Evolutionary conservation across 1,284 basidiomycete species (phyloP), one percentile per base, ranked within the genome.

Genomic region (Trichosporon inkin): DNA sequence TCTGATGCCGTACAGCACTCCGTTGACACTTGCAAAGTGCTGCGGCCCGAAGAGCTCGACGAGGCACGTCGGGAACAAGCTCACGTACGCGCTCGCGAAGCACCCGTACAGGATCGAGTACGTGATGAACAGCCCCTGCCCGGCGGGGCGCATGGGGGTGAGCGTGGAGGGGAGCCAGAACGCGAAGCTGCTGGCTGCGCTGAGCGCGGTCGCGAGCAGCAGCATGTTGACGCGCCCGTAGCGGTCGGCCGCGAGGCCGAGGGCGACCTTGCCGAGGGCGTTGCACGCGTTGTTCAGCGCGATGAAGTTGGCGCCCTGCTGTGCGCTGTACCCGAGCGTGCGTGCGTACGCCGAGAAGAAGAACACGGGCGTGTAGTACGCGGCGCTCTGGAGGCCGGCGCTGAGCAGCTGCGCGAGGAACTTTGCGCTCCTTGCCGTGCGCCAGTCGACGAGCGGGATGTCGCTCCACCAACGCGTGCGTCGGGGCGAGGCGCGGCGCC

Each of bases 181-280:
- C 11, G 53, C 61, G 19, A 74, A 68, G 34, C 65, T 66, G 11
- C 70, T 62, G 5, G 74, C 49, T 6, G 71, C 69, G 2, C 68
- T 68, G 19, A 71, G 56, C 14, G 65, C 55, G 0, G 73, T 71
- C 13, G 70, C 68, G 3, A 73, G 62, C 3, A 76, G 58, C 22
- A 78, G 66, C 34, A 71, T 69, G 67, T 78, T 77, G 61, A 77
- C 66, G n/a, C 66, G 65, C 1, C 78, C 78, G 6, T 67, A 62
- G 10, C 65, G 62, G 54, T 77, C 75, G 0, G 77, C 76, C 1
- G 75, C 39, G 6, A 74, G 55, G 40, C 74, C 75, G 11, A 76
- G 67, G 5, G 69, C 32, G 20, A 77, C 69, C 39, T 78, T 75
- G n/a, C 77, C 75, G 17, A 76, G 40, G 7, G 70, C 68, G 53